A percentile compares a stretch with the other conserved stretches of the same genome.
Evolutionary conservation across 2,329 filamentous ascomycete genomes (phyloP).

Genomic region (Cladosporium oxysporum): DNA sequence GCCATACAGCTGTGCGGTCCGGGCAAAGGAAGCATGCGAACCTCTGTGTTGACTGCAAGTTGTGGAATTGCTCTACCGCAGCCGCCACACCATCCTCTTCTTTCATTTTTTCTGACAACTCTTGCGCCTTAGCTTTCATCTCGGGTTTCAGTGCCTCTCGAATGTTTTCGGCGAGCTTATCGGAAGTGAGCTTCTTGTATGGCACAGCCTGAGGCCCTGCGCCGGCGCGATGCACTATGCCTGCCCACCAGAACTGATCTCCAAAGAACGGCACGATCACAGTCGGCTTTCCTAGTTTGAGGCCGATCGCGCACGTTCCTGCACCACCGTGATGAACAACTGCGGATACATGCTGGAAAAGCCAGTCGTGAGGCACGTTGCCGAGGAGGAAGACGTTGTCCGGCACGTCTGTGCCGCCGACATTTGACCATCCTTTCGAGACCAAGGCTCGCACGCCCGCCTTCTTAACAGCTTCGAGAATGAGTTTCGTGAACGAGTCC

Average conservation of each 20-base stretch:
- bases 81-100: conserved; percentile 44
- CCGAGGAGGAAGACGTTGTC: conserved; percentile 50
- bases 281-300: conserved; percentile 54
- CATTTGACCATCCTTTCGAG: conserved; percentile 53
- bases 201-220: conserved; percentile 54
- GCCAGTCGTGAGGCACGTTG: conserved; percentile 58
- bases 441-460: conserved; percentile 53
- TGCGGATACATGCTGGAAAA: conserved; percentile 53
- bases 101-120: conserved; percentile 45
- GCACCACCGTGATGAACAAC: conserved; percentile 62
- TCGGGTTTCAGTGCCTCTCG: conserved; percentile 44
- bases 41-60: conserved; percentile 59
- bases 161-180: conserved; percentile 51
- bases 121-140: conserved; percentile 39
- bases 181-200: conserved; percentile 45
- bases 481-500: conserved; percentile 64
- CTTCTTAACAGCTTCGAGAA: conserved; percentile 66
- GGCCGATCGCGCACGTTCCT: conserved; percentile 59
- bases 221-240: conserved; percentile 52
- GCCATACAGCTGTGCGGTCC: conserved; percentile 71
- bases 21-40: conserved; percentile 71
- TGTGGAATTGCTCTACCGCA: conserved; percentile 50
- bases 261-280: conserved; percentile 60
- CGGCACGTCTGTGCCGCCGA: conserved; percentile 38
- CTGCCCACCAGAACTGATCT: conserved; percentile 59